Evolutionary conservation across 768 basidiomycete genomes (phyloP).

Genomic region (Xerocomellus intermedius): DNA sequence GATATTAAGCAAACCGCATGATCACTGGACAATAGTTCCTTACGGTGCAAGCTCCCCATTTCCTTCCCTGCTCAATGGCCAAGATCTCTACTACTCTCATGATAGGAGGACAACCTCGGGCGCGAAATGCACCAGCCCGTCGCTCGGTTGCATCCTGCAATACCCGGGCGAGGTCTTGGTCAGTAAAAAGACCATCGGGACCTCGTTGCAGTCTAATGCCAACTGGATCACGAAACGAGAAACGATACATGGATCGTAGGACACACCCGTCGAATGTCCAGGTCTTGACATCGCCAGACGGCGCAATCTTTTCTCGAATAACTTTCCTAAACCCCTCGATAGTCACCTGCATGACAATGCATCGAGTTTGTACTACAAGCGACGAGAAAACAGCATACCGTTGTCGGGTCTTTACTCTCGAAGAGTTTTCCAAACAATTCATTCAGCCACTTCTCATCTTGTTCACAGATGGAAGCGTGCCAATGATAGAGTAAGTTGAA

Average conservation of each 20-base stretch:
- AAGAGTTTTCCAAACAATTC: slow-evolving; percentile 46
- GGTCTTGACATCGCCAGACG: slow-evolving; percentile 30
- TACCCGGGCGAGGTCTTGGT: slow-evolving; percentile 60
- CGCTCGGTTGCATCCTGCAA: slow-evolving; percentile 60
- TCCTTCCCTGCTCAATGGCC: slow-evolving; percentile 62
- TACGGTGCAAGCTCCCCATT: slow-evolving; percentile 73
- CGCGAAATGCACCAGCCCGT: slow-evolving; percentile 62
- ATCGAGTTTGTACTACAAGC: neutral
- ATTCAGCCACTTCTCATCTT: slow-evolving; percentile 58
- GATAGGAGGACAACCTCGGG: slow-evolving; percentile 65
- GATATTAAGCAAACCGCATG: neutral
- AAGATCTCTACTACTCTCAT: slow-evolving; percentile 68
- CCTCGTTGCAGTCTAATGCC: slow-evolving; percentile 48
- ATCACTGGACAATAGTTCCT: slow-evolving; percentile 20
- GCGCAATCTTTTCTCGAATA: slow-evolving; percentile 12
- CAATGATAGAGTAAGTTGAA: slow-evolving; percentile 64
- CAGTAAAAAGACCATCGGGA: slow-evolving; percentile 54
- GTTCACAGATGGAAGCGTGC: slow-evolving; percentile 59
- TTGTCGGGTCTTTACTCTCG: slow-evolving; percentile 37
- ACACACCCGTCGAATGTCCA: slow-evolving; percentile 57
- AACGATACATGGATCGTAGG: neutral
- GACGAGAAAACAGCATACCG: slow-evolving; percentile 30
- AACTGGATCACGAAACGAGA: neutral
- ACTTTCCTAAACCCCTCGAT: slow-evolving; percentile 18
- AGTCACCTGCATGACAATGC: slow-evolving; percentile 14